These are phyloP conservation scores for Cyberlindnera meyerae DNA, from an alignment of 805 yeast species.

Conservation along the genomic window DNA sequence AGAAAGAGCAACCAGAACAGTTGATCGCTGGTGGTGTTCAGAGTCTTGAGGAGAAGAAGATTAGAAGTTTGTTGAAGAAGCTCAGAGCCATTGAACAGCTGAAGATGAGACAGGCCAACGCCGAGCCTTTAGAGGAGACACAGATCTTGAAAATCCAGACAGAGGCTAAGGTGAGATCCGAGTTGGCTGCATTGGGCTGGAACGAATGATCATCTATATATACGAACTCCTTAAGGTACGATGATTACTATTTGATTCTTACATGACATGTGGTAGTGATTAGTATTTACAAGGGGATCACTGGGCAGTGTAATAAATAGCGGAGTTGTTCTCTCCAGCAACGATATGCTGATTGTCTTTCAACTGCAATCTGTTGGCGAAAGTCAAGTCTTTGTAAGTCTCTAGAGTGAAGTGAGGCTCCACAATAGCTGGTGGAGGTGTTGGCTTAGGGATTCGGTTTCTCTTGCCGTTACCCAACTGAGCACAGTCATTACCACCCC, in stretches of 20 bases:
- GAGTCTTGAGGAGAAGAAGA: conserved; percentile 86
- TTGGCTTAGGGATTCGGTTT: conserved; percentile 52
- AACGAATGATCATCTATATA: conserved; percentile 24
- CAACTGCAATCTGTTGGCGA: conserved; percentile 45
- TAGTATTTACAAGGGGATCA: too few species aligned
- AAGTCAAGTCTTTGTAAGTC: conserved; percentile 30
- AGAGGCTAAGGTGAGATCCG: conserved; percentile 74
- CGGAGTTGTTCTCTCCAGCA: conserved; percentile 61
- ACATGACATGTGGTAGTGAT: too few species aligned
- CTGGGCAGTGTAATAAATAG: conserved; percentile 47
- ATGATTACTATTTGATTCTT: too few species aligned
- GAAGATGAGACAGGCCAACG: conserved; percentile 76
- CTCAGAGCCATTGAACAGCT: conserved; percentile 91
- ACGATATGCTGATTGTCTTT: conserved; percentile 49
- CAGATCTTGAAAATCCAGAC: conserved; percentile 86
- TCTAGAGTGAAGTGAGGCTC: conserved; percentile 42
- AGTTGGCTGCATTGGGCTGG: conserved; percentile 77
- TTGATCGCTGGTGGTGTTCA: conserved; percentile 56
- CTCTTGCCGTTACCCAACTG: conserved; percentile 83
- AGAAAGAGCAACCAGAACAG: conserved; percentile 24
- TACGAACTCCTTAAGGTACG: too few species aligned
- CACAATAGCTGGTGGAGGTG: conserved; percentile 46
- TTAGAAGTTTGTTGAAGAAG: conserved; percentile 85
- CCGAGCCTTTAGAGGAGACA: conserved; percentile 87
- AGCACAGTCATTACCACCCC: conserved; percentile 84